Conservation (phyloP, 2,329 filamentous ascomycete species). For the Hypoxylon sp. region DNA sequence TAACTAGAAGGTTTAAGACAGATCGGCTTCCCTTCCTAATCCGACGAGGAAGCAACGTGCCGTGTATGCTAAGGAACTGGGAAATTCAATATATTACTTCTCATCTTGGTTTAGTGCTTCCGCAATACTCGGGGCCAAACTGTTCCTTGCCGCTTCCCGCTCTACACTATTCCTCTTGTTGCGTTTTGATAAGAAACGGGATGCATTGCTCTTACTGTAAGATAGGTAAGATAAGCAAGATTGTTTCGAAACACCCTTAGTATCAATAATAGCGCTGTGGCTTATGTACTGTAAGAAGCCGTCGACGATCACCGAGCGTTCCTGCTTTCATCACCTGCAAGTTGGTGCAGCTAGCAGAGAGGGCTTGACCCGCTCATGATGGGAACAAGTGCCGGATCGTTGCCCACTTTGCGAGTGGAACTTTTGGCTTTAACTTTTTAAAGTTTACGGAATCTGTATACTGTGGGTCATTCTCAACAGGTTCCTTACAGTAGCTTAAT, state of each 20-base stretch:
- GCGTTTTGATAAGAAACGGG: slow-evolving; percentile 14
- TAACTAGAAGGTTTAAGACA: slow-evolving; percentile 26
- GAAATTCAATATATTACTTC: slow-evolving; percentile 28
- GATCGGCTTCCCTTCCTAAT: slow-evolving; percentile 40
- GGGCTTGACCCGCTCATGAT: slow-evolving; percentile 25
- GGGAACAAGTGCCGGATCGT: slow-evolving; percentile 40
- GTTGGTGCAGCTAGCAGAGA: slow-evolving; percentile 29
- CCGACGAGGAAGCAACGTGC: slow-evolving; percentile 35
- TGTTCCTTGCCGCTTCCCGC: not conserved
- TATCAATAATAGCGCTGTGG: not conserved
- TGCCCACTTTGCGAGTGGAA: slow-evolving; percentile 22
- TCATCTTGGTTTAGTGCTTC: slow-evolving; percentile 27
- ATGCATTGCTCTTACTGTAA: slow-evolving; percentile 3
- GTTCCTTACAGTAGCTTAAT: slow-evolving; percentile 21
- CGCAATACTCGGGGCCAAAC: slow-evolving; percentile 12
- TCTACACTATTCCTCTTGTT: slow-evolving; percentile 13
- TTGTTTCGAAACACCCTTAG: slow-evolving; percentile 3
- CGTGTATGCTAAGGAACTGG: slow-evolving; percentile 30
- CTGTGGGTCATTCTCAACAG: slow-evolving; percentile 6
- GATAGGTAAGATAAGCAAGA: not conserved
- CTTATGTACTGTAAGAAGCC: slow-evolving; percentile 13
- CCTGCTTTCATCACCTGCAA: slow-evolving; percentile 37
- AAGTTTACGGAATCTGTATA: slow-evolving; percentile 14
- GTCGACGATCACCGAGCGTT: slow-evolving; percentile 24
- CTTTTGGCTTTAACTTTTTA: slow-evolving; percentile 19